Conservation (phyloP, 805 yeast genomes). For the Kodamaea sagamina region DNA sequence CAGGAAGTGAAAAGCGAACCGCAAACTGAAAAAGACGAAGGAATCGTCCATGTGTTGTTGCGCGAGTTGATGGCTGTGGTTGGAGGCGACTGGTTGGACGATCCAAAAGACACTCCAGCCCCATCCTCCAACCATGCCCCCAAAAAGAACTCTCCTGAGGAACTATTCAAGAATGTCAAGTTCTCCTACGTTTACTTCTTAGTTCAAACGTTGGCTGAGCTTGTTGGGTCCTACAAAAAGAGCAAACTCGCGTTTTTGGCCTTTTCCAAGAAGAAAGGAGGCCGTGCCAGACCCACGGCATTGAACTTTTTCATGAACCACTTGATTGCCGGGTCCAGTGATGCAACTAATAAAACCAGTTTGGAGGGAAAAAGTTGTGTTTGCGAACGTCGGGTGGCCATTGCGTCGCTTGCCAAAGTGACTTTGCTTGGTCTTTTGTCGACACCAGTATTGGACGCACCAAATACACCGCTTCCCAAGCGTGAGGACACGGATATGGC, state of each 20-base stretch:
- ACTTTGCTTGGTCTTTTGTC: constrained; percentile 66
- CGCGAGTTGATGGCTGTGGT: constrained; percentile 59
- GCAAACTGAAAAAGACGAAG: constrained; percentile 29
- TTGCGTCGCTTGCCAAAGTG: constrained; percentile 63
- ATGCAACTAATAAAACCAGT: neutral
- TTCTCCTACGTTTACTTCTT: constrained; percentile 71
- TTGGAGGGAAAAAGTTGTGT: neutral
- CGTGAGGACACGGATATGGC: constrained; percentile 67
- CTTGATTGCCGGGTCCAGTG: constrained; percentile 48
- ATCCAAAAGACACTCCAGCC: constrained; percentile 24
- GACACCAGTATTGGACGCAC: constrained; percentile 52
- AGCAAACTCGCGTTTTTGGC: constrained; percentile 82
- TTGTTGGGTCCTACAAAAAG: constrained; percentile 74
- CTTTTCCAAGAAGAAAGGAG: constrained; percentile 63
- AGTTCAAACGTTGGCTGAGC: constrained; percentile 66
- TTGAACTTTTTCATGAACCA: constrained; percentile 77
- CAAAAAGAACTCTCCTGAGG: constrained; percentile 11
- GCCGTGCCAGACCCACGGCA: constrained; percentile 57
- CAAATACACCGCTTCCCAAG: constrained; percentile 46
- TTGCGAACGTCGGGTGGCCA: constrained; percentile 35
- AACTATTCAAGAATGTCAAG: constrained; percentile 23
- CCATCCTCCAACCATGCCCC: constrained; percentile 1
- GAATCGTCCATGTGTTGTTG: constrained; percentile 63
- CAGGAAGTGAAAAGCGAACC: constrained; percentile 12
- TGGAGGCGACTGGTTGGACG: constrained; percentile 39